A percentile compares a stretch with the other conserved stretches of the same genome.
phyloP scores from a whole-genome alignment of 306 rosid species.

The Astragalus membranaceus region DNA sequence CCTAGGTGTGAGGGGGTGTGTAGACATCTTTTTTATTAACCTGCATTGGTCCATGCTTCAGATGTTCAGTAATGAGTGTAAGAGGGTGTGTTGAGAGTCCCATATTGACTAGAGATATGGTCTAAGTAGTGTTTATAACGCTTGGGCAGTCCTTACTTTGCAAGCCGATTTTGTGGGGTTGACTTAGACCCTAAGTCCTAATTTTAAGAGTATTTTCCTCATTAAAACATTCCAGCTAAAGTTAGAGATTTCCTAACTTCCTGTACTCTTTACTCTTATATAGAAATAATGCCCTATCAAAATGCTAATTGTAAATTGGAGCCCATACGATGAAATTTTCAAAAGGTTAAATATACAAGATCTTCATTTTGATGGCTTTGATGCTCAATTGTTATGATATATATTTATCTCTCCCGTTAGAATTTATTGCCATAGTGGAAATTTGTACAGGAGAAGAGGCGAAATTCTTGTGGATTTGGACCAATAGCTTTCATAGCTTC shows the following conservation, averaged over 20 bases:
- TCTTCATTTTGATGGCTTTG: slow-evolving; percentile 15
- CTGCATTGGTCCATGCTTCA: no score
- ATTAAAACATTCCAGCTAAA: not conserved
- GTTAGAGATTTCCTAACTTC: not conserved
- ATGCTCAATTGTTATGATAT: not conserved
- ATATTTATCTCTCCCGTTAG: slow-evolving; percentile 3
- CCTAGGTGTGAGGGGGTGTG: no score
- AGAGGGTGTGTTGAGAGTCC: no score
- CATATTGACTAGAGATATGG: no score
- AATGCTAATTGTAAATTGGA: not conserved
- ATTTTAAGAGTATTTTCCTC: not conserved
- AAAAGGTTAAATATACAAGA: not conserved
- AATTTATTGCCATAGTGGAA: not conserved
- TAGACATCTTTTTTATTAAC: no score
- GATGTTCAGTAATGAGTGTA: no score
- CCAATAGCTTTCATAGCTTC: slow-evolving; percentile 77
- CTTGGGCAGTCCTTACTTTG: no score
- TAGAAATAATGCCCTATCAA: not conserved
- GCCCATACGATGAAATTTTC: not conserved
- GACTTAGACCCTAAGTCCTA: no score
- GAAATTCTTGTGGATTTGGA: slow-evolving; percentile 67
- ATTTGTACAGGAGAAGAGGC: slow-evolving; percentile 59
- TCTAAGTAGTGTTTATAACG: no score
- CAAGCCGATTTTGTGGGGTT: no score
- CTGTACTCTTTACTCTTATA: not conserved